Conservation (phyloP, 352 stramenopile species). For the Phytopythium oedochilum region DNA sequence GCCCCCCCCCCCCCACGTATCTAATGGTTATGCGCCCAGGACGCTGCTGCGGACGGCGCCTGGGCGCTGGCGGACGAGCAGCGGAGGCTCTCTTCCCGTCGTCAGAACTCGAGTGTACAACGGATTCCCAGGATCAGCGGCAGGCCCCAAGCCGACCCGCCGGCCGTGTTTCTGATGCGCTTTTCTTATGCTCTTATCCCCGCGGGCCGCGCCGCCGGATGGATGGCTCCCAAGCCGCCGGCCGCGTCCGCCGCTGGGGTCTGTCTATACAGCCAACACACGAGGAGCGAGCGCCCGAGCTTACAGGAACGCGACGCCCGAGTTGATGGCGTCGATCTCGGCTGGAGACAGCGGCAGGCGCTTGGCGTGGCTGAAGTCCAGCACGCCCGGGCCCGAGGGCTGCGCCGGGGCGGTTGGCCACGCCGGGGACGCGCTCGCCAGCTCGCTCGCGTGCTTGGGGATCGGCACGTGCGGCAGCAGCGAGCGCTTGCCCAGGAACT, state of each 20-base stretch:
- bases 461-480: conserved; percentile 41
- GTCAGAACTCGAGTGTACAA: neutral
- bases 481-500: conserved; percentile 69
- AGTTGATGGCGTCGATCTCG: conserved; percentile 82
- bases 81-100: neutral
- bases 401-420: conserved; percentile 24
- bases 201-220: conserved; percentile 8
- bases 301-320: conserved; percentile 69
- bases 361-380: conserved; percentile 62
- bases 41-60: neutral
- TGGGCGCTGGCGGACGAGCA: too few species aligned
- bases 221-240: too few species aligned
- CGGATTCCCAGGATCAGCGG: neutral
- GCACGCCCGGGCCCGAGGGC: conserved; percentile 53
- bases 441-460: conserved; percentile 15
- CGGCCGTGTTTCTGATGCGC: conserved; percentile 5
- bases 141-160: too few species aligned
- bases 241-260: neutral
- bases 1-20: neutral
- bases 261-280: conserved; percentile 1
- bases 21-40: neutral
- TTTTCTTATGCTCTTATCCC: conserved; percentile 19
- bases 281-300: neutral
- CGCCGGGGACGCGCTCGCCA: conserved; percentile 11
- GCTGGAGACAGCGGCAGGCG: conserved; percentile 55